Percentiles rank a stretch among this genome's conserved stretches.
Conservation (phyloP, 352 stramenopile species). For the Globisporangium irregulare region DNA sequence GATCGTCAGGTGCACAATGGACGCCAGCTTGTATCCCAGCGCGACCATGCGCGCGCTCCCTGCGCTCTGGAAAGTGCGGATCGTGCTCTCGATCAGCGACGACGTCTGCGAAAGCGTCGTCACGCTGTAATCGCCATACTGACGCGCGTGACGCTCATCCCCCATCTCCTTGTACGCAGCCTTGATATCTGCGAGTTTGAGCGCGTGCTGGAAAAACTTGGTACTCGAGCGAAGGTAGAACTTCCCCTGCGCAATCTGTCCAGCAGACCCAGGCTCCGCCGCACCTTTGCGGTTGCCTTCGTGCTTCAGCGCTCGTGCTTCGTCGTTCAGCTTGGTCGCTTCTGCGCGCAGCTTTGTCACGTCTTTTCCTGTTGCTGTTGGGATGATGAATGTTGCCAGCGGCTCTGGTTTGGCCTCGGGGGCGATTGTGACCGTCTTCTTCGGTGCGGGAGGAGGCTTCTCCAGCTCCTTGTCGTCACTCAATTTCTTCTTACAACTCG, state of each 20-base stretch:
- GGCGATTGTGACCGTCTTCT: slow-evolving; percentile 26
- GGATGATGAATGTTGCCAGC: slow-evolving; percentile 45
- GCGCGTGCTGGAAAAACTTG: slow-evolving; percentile 84
- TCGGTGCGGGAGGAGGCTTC: slow-evolving; percentile 19
- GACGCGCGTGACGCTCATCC: slow-evolving; percentile 55
- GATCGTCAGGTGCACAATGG: slow-evolving; percentile 76
- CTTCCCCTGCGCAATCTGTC: slow-evolving; percentile 59
- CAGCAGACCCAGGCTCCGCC: slow-evolving; percentile 34
- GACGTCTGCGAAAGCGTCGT: slow-evolving; percentile 75
- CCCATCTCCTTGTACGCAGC: slow-evolving; percentile 69
- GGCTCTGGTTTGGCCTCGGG: slow-evolving; percentile 8
- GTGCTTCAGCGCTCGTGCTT: slow-evolving; percentile 77
- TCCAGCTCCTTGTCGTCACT: slow-evolving; percentile 34
- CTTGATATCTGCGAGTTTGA: slow-evolving; percentile 80
- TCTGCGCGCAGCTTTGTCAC: slow-evolving; percentile 50
- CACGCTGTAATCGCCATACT: slow-evolving; percentile 62
- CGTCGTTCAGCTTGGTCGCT: slow-evolving; percentile 52
- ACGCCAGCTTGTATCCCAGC: slow-evolving; percentile 78
- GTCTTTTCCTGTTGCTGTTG: slow-evolving; percentile 36
- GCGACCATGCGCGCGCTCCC: slow-evolving; percentile 62
- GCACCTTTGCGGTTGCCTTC: slow-evolving; percentile 65
- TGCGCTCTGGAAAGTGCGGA: slow-evolving; percentile 58
- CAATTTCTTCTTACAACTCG: slow-evolving; percentile 64
- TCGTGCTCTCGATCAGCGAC: slow-evolving; percentile 77
- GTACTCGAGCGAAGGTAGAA: slow-evolving; percentile 74